Base-by-base conservation (phyloP, 352 stramenopile species). In the Globisporangium sylvaticum region DNA sequence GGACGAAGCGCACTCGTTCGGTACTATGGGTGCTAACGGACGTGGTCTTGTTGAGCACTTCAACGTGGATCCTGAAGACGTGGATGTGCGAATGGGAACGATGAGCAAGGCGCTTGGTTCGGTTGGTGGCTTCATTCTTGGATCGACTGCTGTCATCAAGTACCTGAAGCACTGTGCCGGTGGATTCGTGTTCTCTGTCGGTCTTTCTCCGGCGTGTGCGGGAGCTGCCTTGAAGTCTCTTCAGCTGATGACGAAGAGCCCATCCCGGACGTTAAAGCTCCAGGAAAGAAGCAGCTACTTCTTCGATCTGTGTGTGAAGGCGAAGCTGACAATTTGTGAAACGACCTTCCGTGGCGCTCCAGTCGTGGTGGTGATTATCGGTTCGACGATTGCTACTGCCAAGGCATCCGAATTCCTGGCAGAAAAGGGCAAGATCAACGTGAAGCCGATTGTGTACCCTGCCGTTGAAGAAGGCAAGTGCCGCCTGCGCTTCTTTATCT, bases 401-500 rank as follows among this genome's bases (percentile, higher is more conserved):
- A 85, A 88, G 68, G 80, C 80, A 25, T 94, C 86, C 48, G 81
- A 90, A 65, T 87, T 73, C 58, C 66, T 94, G 50, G 72, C 75
- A 15, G 48, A 73, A 20, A 74, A 89, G 31, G 75, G 65, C 44
- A 69, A 86, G 44, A 68, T 94, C 22, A 94, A 94, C 62, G 86
- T 94, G 39, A 96, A 92, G 67, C 84, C 88, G 8, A 94, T 93
- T 59, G 87, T 96, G 67, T 88, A 96, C 61, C 88, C 88, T 48
- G 88, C 88, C 0, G 88, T 96, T 31, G 88, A 92, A 56, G 85
- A 92, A 67, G 88, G 88, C 57, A 92, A 94, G 66, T 91, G 84
- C 53, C 81, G 88, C 48, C 68, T 96, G 46, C 86, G 88, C 22
- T 96, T 96, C 65, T 96, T 96, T 69, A 91, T 96, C 59, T 94